phyloP scores from a whole-genome alignment of 1,139 yeast genomes.

The Wickerhamomyces sp. region DNA sequence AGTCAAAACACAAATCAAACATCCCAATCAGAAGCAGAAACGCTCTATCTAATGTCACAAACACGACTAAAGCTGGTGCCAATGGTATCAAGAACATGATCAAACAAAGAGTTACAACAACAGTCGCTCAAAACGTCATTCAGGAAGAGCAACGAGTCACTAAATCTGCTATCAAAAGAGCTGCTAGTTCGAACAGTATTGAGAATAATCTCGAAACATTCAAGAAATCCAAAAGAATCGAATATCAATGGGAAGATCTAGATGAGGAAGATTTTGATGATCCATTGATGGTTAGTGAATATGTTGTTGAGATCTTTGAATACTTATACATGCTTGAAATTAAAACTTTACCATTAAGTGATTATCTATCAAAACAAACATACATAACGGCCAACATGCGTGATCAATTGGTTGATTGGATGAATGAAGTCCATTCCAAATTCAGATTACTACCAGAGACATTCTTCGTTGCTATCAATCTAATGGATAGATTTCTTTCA shows the following conservation, averaged over 20 bases:
- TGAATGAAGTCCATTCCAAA: slow-evolving; percentile 85
- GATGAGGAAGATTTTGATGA: slow-evolving; percentile 90
- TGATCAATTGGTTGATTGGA: slow-evolving; percentile 89
- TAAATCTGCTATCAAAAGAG: slow-evolving; percentile 19
- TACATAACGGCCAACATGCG: slow-evolving; percentile 81
- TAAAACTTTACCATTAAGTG: slow-evolving; percentile 72
- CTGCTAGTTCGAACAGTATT: slow-evolving; percentile 18
- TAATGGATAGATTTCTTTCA: slow-evolving; percentile 88
- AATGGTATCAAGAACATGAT: neutral
- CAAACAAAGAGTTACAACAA: neutral
- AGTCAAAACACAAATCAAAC: slow-evolving; percentile 14
- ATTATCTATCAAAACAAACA: slow-evolving; percentile 69
- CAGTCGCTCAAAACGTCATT: neutral
- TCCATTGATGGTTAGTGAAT: slow-evolving; percentile 94
- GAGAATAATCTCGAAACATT: slow-evolving; percentile 6
- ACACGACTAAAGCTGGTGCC: slow-evolving; percentile 12
- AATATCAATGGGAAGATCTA: slow-evolving; percentile 78
- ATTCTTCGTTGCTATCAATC: slow-evolving; percentile 77
- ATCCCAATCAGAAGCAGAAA: slow-evolving; percentile 24
- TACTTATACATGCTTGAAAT: slow-evolving; percentile 72
- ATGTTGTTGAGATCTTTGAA: slow-evolving; percentile 80
- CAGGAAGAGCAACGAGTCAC: slow-evolving; percentile 1
- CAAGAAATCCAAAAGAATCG: slow-evolving; percentile 22
- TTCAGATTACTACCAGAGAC: slow-evolving; percentile 90
- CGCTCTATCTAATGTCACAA: slow-evolving; percentile 23